phyloP scores from a whole-genome alignment of 345 rosid genomes.

The Isatis tinctoria region DNA sequence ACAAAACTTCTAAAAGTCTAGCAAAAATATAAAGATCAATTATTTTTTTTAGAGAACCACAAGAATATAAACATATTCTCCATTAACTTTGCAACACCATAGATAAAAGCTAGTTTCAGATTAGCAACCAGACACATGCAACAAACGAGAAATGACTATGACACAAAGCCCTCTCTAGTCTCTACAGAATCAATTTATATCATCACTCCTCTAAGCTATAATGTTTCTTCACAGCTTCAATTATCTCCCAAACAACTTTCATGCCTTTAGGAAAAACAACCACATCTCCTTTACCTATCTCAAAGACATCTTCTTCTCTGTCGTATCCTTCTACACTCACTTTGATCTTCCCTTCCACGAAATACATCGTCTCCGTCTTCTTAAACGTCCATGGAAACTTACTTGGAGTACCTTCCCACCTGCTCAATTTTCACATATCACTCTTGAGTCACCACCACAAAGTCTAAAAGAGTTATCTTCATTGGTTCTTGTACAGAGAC shows the following conservation, averaged over 20 bases:
- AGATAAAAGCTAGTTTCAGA: neutral
- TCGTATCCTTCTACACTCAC: constrained; percentile 27
- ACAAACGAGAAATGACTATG: neutral
- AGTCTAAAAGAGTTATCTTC: neutral
- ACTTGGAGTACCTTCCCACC: constrained; percentile 33
- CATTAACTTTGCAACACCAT: neutral
- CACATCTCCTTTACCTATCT: constrained; percentile 31
- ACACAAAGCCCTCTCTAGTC: neutral
- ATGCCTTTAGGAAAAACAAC: constrained; percentile 35
- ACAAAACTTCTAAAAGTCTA: neutral
- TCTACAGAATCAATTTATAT: neutral
- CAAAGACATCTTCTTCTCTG: constrained; percentile 19
- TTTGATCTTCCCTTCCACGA: constrained; percentile 28
- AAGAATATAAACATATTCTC: neutral
- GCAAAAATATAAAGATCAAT: neutral
- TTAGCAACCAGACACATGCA: neutral
- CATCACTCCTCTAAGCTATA: constrained; percentile 21
- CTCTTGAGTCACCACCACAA: neutral
- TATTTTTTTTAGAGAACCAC: neutral
- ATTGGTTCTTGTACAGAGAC: neutral
- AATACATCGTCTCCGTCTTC: constrained; percentile 31
- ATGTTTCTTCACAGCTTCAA: constrained; percentile 25
- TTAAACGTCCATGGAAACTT: constrained; percentile 33
- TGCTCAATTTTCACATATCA: neutral
- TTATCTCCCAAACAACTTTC: constrained; percentile 33